A percentile compares a stretch with the other conserved stretches of the same genome.
These are phyloP conservation scores for Botrytis medusae DNA, from an alignment of 2,329 filamentous ascomycete genomes.

Conservation along the genomic window DNA sequence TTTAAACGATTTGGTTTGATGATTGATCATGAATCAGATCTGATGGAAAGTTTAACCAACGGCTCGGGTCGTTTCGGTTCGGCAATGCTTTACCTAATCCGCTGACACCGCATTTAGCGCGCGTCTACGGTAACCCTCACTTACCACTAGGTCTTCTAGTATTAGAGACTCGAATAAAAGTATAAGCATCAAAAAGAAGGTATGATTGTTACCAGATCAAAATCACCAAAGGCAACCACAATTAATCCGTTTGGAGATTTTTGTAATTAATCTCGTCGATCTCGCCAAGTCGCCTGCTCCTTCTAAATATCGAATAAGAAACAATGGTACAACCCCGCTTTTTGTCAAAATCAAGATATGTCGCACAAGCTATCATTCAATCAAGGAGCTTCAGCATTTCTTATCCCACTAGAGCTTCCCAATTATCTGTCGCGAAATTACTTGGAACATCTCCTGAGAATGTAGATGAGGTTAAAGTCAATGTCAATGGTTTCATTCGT, in stretches of 20 bases:
- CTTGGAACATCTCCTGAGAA: slow-evolving; percentile 52
- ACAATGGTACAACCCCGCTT: slow-evolving; percentile 18
- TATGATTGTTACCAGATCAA: neutral
- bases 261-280: slow-evolving; percentile 2
- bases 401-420: neutral
- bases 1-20: neutral
- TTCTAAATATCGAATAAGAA: slow-evolving; percentile 7
- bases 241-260: neutral
- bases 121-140: slow-evolving; percentile 2
- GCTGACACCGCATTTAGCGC: neutral
- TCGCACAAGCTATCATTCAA: neutral
- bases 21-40: neutral
- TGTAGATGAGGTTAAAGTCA: slow-evolving; percentile 54
- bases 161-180: neutral
- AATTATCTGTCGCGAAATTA: slow-evolving; percentile 53
- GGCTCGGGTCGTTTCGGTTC: slow-evolving; percentile 14
- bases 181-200: slow-evolving; percentile 5
- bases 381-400: slow-evolving; percentile 11
- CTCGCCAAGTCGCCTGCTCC: neutral
- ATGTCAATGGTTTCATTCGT: slow-evolving; percentile 76
- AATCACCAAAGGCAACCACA: slow-evolving; percentile 10
- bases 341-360: slow-evolving; percentile 15
- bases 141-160: slow-evolving; percentile 9
- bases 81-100: neutral
- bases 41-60: slow-evolving; percentile 10